phyloP scores from a whole-genome alignment of 2,329 filamentous ascomycete species.

The Trematosphaeria pertusa region DNA sequence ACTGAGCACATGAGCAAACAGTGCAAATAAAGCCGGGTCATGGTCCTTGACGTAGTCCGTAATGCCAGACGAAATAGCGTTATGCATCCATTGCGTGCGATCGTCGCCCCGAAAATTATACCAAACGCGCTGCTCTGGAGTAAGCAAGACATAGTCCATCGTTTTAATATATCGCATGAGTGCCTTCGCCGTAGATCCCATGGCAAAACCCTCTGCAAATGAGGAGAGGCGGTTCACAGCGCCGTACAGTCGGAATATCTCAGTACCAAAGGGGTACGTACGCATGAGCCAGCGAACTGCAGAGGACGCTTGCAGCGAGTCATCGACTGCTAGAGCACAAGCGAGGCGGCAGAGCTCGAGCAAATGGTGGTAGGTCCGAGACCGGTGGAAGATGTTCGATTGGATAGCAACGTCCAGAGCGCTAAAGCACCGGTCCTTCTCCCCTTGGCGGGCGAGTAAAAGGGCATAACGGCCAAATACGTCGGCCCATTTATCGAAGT shows the following conservation, averaged over 20 bases:
- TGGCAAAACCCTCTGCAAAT: conserved; percentile 76
- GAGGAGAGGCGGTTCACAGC: conserved; percentile 79
- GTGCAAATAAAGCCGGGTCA: conserved; percentile 81
- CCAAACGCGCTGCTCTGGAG: conserved; percentile 56
- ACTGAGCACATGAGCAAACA: conserved; percentile 91
- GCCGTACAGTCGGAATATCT: conserved; percentile 83
- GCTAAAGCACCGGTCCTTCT: conserved; percentile 76
- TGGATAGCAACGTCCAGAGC: conserved; percentile 79
- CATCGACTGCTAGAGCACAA: conserved; percentile 81
- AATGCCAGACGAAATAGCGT: conserved; percentile 47
- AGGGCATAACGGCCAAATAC: conserved; percentile 89
- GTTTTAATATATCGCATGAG: conserved; percentile 90
- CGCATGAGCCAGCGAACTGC: conserved; percentile 85
- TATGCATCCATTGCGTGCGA: conserved; percentile 48
- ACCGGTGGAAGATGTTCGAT: conserved; percentile 82
- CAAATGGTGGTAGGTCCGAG: conserved; percentile 69
- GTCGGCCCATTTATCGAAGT: conserved; percentile 86
- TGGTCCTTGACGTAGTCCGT: conserved; percentile 49
- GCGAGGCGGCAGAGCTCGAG: conserved; percentile 83
- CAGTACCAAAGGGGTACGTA: conserved; percentile 78
- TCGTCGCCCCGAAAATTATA: conserved; percentile 49
- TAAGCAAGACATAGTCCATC: conserved; percentile 74
- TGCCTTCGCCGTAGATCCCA: conserved; percentile 86
- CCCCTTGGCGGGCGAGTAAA: conserved; percentile 71
- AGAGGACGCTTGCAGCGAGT: conserved; percentile 76